phyloP scores from a whole-genome alignment of 495 filamentous ascomycete genomes.

The Talaromyces liani region DNA sequence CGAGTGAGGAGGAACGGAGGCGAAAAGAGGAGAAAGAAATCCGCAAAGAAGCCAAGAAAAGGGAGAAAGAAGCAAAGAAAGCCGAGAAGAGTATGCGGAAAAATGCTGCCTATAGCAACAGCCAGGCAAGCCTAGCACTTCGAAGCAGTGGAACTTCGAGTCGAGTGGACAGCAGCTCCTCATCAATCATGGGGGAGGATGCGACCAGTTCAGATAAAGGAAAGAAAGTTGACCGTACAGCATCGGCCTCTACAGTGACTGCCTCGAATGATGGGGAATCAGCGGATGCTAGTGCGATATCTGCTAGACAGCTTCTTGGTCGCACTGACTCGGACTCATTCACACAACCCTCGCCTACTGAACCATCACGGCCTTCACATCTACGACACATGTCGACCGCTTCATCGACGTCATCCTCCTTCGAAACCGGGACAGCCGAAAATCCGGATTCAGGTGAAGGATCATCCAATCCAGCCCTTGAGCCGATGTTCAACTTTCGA shows the following conservation, averaged over 20 bases:
- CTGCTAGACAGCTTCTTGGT: neutral
- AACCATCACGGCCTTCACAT: slow-evolving; percentile 52
- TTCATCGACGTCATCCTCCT: slow-evolving; percentile 71
- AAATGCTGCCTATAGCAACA: slow-evolving; percentile 40
- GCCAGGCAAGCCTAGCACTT: slow-evolving; percentile 34
- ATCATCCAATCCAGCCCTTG: slow-evolving; percentile 46
- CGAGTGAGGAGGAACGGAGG: slow-evolving; percentile 82
- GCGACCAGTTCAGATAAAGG: slow-evolving; percentile 55
- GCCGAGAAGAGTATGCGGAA: slow-evolving; percentile 59
- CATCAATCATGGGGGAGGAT: slow-evolving; percentile 30
- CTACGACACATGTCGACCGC: slow-evolving; percentile 75
- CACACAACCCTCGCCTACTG: slow-evolving; percentile 21
- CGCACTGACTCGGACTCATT: slow-evolving; percentile 11
- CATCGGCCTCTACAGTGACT: slow-evolving; percentile 10
- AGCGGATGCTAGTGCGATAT: slow-evolving; percentile 6
- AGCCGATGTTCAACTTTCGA: slow-evolving; percentile 87
- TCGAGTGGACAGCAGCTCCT: slow-evolving; percentile 31
- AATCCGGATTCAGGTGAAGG: slow-evolving; percentile 26
- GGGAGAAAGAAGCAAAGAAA: slow-evolving; percentile 77
- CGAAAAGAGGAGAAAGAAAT: slow-evolving; percentile 74
- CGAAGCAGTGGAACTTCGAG: slow-evolving; percentile 20
- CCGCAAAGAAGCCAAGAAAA: slow-evolving; percentile 71
- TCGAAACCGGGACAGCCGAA: slow-evolving; percentile 55
- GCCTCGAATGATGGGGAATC: neutral
- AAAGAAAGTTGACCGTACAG: slow-evolving; percentile 65